These are phyloP conservation scores for Pseudogymnoascus sp. DNA, from an alignment of 2,329 filamentous ascomycete species.

Conservation along the genomic window DNA sequence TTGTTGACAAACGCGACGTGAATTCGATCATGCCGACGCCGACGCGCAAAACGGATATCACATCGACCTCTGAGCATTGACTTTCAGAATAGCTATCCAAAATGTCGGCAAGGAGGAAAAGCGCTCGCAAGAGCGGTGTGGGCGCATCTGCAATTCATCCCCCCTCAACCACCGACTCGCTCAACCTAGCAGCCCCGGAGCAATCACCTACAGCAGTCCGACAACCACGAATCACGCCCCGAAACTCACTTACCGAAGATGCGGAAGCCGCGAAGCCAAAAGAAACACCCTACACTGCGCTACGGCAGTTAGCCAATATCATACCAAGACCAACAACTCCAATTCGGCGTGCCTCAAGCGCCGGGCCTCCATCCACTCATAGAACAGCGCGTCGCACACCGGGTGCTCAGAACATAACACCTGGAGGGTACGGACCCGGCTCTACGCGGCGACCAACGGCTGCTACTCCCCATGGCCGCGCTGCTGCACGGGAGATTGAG, in stretches of 20 bases:
- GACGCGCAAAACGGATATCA: slow-evolving; percentile 6
- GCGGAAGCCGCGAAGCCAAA: slow-evolving; percentile 13
- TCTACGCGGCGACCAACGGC: slow-evolving; percentile 22
- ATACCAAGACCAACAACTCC: slow-evolving; percentile 28
- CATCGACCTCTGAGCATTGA: not conserved
- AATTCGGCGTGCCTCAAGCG: slow-evolving; percentile 25
- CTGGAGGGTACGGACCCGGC: slow-evolving; percentile 18
- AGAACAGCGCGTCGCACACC: slow-evolving; percentile 24
- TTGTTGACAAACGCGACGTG: slow-evolving; percentile 9
- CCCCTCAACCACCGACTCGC: not conserved
- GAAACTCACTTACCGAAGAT: slow-evolving; percentile 20
- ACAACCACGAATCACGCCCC: slow-evolving; percentile 21
- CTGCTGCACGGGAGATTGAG: slow-evolving; percentile 51
- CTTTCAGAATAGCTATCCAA: not conserved
- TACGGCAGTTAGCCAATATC: slow-evolving; percentile 21
- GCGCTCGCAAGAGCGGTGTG: not conserved
- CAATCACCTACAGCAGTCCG: slow-evolving; percentile 2
- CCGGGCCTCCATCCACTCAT: slow-evolving; percentile 23
- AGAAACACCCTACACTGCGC: slow-evolving; percentile 24
- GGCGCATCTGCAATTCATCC: not conserved
- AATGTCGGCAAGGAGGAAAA: slow-evolving; percentile 5
- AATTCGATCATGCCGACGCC: not conserved
- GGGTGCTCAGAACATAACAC: slow-evolving; percentile 22
- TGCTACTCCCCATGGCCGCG: slow-evolving; percentile 53
- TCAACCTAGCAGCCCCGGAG: not conserved